Evolutionary conservation across 2,329 filamentous ascomycete species (phyloP).

Genomic region (Didymella segeticola): DNA sequence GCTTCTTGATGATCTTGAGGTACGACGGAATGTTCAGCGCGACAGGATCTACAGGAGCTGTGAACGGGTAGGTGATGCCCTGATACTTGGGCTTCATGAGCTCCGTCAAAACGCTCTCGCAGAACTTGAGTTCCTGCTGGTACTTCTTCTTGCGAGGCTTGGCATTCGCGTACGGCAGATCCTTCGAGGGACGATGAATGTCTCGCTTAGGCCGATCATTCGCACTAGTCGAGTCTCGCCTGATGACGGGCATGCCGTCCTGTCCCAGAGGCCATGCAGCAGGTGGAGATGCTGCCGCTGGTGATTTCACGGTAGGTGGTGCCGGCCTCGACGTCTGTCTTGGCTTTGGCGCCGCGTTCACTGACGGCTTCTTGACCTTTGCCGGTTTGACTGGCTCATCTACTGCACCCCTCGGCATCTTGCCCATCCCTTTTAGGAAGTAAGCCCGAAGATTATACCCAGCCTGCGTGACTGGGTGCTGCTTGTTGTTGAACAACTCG

Average conservation of each 20-base stretch:
- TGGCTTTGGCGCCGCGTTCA: constrained; percentile 40
- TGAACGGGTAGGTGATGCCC: constrained; percentile 74
- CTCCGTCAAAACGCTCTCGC: constrained; percentile 80
- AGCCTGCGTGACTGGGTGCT: constrained; percentile 74
- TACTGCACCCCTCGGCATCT: constrained; percentile 61
- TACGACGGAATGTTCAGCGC: constrained; percentile 93
- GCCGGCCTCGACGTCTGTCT: constrained; percentile 58
- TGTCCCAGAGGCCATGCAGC: constrained; percentile 76
- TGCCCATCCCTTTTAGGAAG: constrained; percentile 66
- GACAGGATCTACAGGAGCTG: constrained; percentile 87
- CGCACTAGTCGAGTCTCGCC: constrained; percentile 79
- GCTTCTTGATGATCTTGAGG: constrained; percentile 91
- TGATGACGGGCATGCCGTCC: constrained; percentile 79
- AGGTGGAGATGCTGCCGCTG: constrained; percentile 54
- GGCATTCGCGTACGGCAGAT: constrained; percentile 83
- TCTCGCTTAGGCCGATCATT: constrained; percentile 89
- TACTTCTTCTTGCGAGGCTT: constrained; percentile 92
- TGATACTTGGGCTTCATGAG: constrained; percentile 76
- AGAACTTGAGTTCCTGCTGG: constrained; percentile 88
- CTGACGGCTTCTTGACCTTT: constrained; percentile 50
- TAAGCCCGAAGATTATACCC: constrained; percentile 67
- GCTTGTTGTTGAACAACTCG: constrained; percentile 78
- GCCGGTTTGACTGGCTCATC: constrained; percentile 67
- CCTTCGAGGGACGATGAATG: constrained; percentile 88
- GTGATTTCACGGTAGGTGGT: constrained; percentile 54